Evolutionary conservation across 768 basidiomycete genomes (phyloP).

Genomic region (Naganishia onofrii): DNA sequence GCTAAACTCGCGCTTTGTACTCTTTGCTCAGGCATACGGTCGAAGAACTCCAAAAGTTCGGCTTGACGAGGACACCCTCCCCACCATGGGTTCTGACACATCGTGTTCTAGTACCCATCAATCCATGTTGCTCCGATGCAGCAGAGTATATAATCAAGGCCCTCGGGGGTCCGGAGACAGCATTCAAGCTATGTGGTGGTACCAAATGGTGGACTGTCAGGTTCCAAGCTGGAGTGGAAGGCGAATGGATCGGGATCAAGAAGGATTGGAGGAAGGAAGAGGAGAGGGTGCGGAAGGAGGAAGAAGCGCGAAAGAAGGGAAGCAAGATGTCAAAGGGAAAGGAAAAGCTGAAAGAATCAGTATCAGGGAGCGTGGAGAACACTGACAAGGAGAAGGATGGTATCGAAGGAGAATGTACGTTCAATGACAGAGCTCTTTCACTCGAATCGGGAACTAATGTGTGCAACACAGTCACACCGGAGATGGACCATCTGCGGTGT

Average conservation of each 20-base stretch:
- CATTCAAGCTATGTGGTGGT: slow-evolving; percentile 73
- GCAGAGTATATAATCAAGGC: slow-evolving; percentile 70
- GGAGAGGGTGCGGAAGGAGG: slow-evolving; percentile 42
- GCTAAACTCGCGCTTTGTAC: background rate
- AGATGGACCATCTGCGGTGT: slow-evolving; percentile 81
- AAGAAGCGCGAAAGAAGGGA: slow-evolving; percentile 48
- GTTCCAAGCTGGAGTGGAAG: slow-evolving; percentile 74
- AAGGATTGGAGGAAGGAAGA: slow-evolving; percentile 76
- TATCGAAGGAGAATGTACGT: slow-evolving; percentile 37
- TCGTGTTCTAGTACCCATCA: slow-evolving; percentile 65
- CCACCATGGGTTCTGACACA: slow-evolving; percentile 79
- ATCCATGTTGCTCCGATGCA: slow-evolving; percentile 71
- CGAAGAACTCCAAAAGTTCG: slow-evolving; percentile 75
- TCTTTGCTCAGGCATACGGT: slow-evolving; percentile 62
- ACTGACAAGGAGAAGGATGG: slow-evolving; percentile 27
- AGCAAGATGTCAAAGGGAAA: slow-evolving; percentile 35
- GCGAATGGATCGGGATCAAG: slow-evolving; percentile 80
- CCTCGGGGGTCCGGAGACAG: slow-evolving; percentile 73
- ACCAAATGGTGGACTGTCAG: slow-evolving; percentile 98
- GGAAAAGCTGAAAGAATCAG: slow-evolving; percentile 31
- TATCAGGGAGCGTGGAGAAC: slow-evolving; percentile 30
- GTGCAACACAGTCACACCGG: slow-evolving; percentile 52
- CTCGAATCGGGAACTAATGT: background rate
- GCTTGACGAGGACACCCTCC: slow-evolving; percentile 73
- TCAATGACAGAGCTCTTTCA: background rate